Base-by-base conservation (phyloP, 1,139 yeast genomes). In the Chernovozyma sophiae-reginae region DNA sequence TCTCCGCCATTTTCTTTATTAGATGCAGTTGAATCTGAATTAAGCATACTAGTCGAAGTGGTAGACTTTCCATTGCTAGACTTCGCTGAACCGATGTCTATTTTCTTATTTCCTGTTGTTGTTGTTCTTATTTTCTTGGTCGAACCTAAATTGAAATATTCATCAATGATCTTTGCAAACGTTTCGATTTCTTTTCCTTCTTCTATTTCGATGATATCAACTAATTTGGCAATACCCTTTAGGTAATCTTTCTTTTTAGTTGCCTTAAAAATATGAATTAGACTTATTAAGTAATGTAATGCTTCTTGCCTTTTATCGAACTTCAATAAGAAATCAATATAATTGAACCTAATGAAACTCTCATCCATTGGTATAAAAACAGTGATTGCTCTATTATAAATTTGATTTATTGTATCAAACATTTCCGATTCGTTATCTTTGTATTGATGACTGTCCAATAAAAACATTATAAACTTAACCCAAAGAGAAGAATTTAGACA, bases 391-490 rank as follows among this genome's bases (percentile, higher is more conserved):
- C 62, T 58, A 16, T 57, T 46, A 44, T 74, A 78, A 1, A 68
- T 52, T 0, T 48, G 36, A 18, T 62, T 50, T 30, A 68, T 57
- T 11, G 37, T 36, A 3, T 26, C 12, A 26, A 16, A 13, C 18
- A 7, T 12, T 26, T 26, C 11, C 12, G 6, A 6, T 8, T 26
- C 8, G 6, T 26, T 12, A 6, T 26, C 29, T 16, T 8, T 26
- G n/a, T n/a, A n/a, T n/a, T n/a, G n/a, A 6, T 12, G 8, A 14
- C 12, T 26, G 12, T 6, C 29, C 8, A 16, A 8, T 19, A 62
- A 45, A 59, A 74, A 82, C 2, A 62, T 53, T n/a, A 74, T 35
- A 50, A 79, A 83, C 44, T 65, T 71, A 11, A 71, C 48, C 92
- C 92, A 84, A n/a, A 80, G 47, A 7, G 56, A 55, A 27, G 70